Conservation (phyloP, 2,329 filamentous ascomycete genomes). For the Microascus cirrosus region DNA sequence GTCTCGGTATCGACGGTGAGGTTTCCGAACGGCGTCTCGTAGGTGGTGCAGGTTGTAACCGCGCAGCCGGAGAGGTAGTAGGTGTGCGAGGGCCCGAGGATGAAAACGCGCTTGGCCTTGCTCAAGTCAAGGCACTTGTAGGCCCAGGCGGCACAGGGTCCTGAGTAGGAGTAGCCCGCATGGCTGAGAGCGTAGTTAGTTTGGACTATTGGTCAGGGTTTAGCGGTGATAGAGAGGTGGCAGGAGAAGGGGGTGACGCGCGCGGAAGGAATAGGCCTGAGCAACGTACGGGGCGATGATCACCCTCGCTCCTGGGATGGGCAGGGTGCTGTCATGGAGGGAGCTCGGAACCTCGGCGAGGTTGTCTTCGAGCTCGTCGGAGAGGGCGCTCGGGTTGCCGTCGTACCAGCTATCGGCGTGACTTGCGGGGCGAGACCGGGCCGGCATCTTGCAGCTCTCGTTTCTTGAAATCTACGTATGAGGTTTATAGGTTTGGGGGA, state of each 20-base stretch:
- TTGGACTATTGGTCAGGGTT: background rate
- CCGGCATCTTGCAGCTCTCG: background rate
- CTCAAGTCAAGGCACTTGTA: conserved; percentile 82
- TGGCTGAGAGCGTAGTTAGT: conserved; percentile 45
- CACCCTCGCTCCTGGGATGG: conserved; percentile 63
- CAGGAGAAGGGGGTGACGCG: conserved; percentile 1
- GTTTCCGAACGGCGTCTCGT: conserved; percentile 64
- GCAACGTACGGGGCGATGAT: conserved; percentile 80
- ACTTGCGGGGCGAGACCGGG: conserved; percentile 37
- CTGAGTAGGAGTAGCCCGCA: conserved; percentile 88
- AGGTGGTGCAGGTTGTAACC: conserved; percentile 59
- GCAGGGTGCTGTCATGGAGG: conserved; percentile 40
- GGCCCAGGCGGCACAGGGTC: conserved; percentile 84
- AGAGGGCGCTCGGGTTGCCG: conserved; percentile 45
- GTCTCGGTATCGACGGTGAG: conserved; percentile 52
- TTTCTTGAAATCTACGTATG: background rate
- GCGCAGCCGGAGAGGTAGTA: conserved; percentile 69
- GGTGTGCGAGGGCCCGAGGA: conserved; percentile 88
- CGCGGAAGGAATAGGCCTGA: conserved; percentile 1
- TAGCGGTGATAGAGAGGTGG: background rate
- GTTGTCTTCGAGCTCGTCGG: conserved; percentile 60
- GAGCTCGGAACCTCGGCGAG: conserved; percentile 59
- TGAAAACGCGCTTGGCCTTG: conserved; percentile 74
- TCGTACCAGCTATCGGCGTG: conserved; percentile 90
- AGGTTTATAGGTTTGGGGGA: background rate